Percentiles rank a stretch among this genome's conserved stretches.
Evolutionary conservation across 164 flowering plant species (phyloP).

Genomic region (Litsea cubeba): DNA sequence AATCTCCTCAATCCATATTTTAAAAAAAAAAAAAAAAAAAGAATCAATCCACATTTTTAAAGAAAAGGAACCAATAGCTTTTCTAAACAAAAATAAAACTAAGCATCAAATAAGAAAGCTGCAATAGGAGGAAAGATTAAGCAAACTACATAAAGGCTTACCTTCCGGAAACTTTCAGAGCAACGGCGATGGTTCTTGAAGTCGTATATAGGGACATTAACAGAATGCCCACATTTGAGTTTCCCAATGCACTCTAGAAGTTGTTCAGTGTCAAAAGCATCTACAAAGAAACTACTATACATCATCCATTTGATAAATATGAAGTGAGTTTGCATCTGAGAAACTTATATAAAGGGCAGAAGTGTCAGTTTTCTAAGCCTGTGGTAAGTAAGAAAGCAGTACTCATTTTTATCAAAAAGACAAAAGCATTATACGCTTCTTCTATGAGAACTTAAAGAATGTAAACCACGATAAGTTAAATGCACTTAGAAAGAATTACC

Average conservation of each 20-base stretch:
- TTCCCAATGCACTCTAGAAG: constrained; percentile 68
- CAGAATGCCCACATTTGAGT: constrained; percentile 68
- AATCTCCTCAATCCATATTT: too few relatives aligned
- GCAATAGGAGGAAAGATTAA: not conserved
- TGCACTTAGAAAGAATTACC: constrained; percentile 22
- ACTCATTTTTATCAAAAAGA: not conserved
- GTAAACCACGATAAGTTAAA: not conserved
- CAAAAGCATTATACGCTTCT: not conserved
- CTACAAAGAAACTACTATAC: constrained; percentile 35
- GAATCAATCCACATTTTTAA: not conserved
- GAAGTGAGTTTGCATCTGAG: too few relatives aligned
- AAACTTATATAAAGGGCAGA: too few relatives aligned
- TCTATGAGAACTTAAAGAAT: not conserved
- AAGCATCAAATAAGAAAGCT: not conserved
- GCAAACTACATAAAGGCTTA: constrained; percentile 15
- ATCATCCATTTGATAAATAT: not conserved
- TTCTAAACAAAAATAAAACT: not conserved
- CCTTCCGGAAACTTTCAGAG: constrained; percentile 85
- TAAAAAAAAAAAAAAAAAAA: too few relatives aligned
- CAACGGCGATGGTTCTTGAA: constrained; percentile 76
- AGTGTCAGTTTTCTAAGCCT: too few relatives aligned
- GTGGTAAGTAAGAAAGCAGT: not conserved
- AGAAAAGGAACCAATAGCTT: too few relatives aligned
- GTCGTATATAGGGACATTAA: constrained; percentile 90
- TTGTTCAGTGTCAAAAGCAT: constrained; percentile 96